Conservation (phyloP, 176 grass and related monocot species). For the Carex parvula region DNA sequence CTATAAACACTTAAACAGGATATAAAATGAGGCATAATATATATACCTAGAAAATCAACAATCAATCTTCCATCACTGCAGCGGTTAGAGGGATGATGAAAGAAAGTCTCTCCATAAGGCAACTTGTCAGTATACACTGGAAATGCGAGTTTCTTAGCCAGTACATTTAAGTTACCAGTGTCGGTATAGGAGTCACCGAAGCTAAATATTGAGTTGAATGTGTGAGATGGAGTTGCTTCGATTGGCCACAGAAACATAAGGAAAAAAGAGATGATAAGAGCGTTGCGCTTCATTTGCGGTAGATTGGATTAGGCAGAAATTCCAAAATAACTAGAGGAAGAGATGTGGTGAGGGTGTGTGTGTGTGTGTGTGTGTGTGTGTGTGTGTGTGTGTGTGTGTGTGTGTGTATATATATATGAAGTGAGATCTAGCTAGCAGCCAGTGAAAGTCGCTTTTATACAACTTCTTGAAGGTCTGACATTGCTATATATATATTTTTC, state of each 20-base stretch:
- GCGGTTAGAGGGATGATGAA: slow-evolving; percentile 56
- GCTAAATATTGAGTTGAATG: slow-evolving; percentile 66
- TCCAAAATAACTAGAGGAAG: neutral
- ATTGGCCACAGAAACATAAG: neutral
- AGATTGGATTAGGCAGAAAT: neutral
- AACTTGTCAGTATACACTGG: slow-evolving; percentile 45
- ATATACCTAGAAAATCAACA: slow-evolving; percentile 59
- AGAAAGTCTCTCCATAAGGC: slow-evolving; percentile 70
- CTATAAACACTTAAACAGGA: neutral
- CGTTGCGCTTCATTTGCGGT: neutral
- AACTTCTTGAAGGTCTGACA: neutral
- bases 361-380: too few relatives aligned
- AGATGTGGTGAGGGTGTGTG: too few relatives aligned
- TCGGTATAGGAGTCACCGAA: slow-evolving; percentile 78
- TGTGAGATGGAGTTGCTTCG: slow-evolving; percentile 16
- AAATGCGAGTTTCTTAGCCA: slow-evolving; percentile 24
- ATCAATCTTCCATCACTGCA: slow-evolving; percentile 67
- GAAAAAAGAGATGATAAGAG: neutral
- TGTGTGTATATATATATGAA: too few relatives aligned
- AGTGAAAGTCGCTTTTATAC: neutral
- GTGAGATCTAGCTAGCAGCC: neutral
- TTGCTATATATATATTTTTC: neutral
- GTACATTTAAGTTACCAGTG: slow-evolving; percentile 57
- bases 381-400: too few relatives aligned
- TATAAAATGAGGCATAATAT: neutral